Evolutionary conservation across 441 rosid genomes (phyloP).

Genomic region (Pelargonium cotyledonis): DNA sequence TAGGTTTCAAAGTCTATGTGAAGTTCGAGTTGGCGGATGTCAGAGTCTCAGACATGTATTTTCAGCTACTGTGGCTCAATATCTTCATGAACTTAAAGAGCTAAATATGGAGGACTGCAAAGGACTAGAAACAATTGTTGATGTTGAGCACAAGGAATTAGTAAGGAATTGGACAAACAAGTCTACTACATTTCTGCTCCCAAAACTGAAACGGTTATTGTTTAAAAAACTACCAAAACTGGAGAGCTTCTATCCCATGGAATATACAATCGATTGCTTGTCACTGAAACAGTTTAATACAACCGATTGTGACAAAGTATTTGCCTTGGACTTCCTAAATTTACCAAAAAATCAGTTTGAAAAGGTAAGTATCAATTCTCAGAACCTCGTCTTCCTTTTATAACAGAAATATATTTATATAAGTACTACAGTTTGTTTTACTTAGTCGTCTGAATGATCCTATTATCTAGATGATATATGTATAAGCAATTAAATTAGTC

Average conservation of each 20-base stretch:
- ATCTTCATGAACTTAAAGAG: slow-evolving; percentile 12
- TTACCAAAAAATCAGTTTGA: not conserved
- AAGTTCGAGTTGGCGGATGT: not conserved
- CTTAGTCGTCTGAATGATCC: too few relatives aligned
- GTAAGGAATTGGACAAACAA: not conserved
- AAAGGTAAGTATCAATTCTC: too few relatives aligned
- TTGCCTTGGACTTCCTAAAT: not conserved
- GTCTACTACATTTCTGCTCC: not conserved
- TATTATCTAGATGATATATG: too few relatives aligned
- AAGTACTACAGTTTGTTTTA: too few relatives aligned
- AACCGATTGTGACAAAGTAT: not conserved
- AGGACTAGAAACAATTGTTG: not conserved
- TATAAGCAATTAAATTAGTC: too few relatives aligned
- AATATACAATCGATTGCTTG: not conserved
- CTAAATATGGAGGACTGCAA: slow-evolving; percentile 8
- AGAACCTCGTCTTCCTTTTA: too few relatives aligned
- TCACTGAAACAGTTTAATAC: not conserved
- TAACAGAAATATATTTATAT: too few relatives aligned
- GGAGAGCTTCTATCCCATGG: not conserved
- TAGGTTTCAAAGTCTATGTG: not conserved
- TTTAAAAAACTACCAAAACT: not conserved
- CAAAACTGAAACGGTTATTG: not conserved
- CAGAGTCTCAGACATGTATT: not conserved
- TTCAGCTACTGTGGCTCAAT: not conserved
- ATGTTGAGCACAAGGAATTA: not conserved